Evolutionary conservation across 2,329 filamentous ascomycete species (phyloP).

Genomic region (Cercospora beticola): DNA sequence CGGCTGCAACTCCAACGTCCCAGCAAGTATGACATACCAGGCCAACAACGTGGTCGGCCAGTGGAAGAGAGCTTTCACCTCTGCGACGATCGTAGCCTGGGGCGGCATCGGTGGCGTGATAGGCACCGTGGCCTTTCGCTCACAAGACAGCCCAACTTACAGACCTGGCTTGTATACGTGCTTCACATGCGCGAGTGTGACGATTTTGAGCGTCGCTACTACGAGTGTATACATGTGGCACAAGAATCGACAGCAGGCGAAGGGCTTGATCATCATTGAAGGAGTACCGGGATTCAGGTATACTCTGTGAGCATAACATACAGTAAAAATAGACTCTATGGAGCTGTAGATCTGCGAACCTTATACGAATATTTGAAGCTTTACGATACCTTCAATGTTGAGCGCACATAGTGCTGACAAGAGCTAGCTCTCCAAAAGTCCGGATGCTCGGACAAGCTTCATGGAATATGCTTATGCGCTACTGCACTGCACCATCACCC

Average conservation of each 20-base stretch:
- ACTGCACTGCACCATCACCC: not conserved
- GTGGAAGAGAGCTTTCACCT: constrained; percentile 69
- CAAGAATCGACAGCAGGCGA: constrained; percentile 14
- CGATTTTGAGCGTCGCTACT: constrained; percentile 10
- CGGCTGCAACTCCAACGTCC: constrained; percentile 72
- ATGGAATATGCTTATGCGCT: not conserved
- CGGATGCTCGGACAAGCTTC: not conserved
- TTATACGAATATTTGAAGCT: not conserved
- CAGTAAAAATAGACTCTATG: not conserved
- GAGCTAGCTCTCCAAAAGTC: not conserved
- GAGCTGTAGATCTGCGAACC: not conserved
- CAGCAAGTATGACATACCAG: constrained; percentile 75
- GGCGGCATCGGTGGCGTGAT: constrained; percentile 75
- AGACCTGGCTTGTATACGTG: constrained; percentile 13
- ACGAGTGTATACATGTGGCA: constrained; percentile 14
- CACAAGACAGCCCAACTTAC: constrained; percentile 13
- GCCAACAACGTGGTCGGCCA: constrained; percentile 85
- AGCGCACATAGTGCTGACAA: not conserved
- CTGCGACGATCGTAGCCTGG: constrained; percentile 58
- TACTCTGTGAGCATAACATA: not conserved
- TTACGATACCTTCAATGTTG: not conserved
- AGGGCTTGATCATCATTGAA: constrained; percentile 12
- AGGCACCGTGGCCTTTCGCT: constrained; percentile 69
- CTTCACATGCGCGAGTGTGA: constrained; percentile 8
- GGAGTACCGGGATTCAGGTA: constrained; percentile 17